Evolutionary conservation across 139 green algal species (phyloP), one percentile per base, ranked within the genome.

Genomic region (Auxenochlorella protothecoides): DNA sequence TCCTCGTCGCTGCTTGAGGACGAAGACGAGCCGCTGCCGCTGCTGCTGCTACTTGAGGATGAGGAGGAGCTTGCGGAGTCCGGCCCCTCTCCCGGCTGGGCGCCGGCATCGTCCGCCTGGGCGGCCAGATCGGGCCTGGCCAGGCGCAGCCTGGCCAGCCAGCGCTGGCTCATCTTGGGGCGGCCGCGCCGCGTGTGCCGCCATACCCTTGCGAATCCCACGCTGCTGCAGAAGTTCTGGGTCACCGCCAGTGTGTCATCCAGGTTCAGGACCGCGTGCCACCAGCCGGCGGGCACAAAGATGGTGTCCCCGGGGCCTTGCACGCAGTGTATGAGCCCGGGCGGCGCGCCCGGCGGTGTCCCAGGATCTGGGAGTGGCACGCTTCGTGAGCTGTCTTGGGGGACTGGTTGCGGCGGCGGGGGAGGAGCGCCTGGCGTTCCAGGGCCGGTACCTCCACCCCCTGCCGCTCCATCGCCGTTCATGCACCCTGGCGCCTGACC

Each of bases 201-300:
- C 84, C 83, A 93, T 53, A 91, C 82, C 65, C 85, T 52, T 9
- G 76, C 65, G 73, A 96, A 96, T 74, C 90, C 96, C 56, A 80
- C 67, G 7, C 75, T 85, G 71, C 63, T 78, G n/a, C 62, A 62
- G n/a, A 63, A 90, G 75, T 91, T 91, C 51, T 92, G 88, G 0
- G 88, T 93, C 8, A 95, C 85, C 3, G 88, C 89, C 5, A 93
- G 59, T 0, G 88, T 91, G 9, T 87, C 55, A 71, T 93, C 85
- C 52, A 95, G 76, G 70, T 95, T 95, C 3, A 95, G 74, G 27
- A 90, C 89, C 7, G 80, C 80, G 75, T 94, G 89, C 87, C 85
- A 92, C 89, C 89, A 94, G 44, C 89, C 85, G 14, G 77, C 78
- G 0, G 89, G 89, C 71, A 94, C 89, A 76, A 81, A 92, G 59